Conservation (phyloP, 371 early-diverging fungal genomes). For the Lichtheimia ramosa region DNA sequence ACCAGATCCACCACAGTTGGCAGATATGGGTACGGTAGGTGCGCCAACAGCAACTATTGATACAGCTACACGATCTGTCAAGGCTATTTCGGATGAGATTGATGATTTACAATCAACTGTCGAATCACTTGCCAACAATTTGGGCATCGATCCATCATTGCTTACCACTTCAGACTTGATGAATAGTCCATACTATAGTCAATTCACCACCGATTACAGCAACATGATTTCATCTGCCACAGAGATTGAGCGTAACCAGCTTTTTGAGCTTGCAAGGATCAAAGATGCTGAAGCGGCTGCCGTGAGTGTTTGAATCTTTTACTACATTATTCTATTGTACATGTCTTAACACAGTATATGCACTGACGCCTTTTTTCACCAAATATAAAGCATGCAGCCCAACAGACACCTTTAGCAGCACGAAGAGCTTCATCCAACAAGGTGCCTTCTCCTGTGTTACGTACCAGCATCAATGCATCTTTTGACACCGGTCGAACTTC, state of each 20-base stretch:
- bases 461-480: constrained; percentile 4
- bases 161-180: constrained; percentile 1
- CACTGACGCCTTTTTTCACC: neutral
- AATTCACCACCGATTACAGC: constrained; percentile 12
- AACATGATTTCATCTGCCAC: constrained; percentile 16
- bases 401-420: constrained; percentile 9
- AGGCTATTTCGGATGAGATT: constrained; percentile 32
- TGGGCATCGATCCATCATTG: constrained; percentile 28
- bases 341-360: too few relatives aligned
- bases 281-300: neutral
- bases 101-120: constrained; percentile 28
- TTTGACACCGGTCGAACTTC: neutral
- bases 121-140: constrained; percentile 25
- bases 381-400: neutral
- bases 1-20: neutral
- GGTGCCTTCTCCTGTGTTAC: constrained; percentile 12
- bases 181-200: neutral
- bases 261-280: constrained; percentile 11
- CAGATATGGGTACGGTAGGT: constrained; percentile 1
- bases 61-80: constrained; percentile 24
- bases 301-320: neutral
- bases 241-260: constrained; percentile 3
- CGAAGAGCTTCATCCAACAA: constrained; percentile 7
- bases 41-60: constrained; percentile 1
- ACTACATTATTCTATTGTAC: too few relatives aligned